Base-by-base conservation (phyloP, 1,284 basidiomycete species). In the Pholiota adiposa region DNA sequence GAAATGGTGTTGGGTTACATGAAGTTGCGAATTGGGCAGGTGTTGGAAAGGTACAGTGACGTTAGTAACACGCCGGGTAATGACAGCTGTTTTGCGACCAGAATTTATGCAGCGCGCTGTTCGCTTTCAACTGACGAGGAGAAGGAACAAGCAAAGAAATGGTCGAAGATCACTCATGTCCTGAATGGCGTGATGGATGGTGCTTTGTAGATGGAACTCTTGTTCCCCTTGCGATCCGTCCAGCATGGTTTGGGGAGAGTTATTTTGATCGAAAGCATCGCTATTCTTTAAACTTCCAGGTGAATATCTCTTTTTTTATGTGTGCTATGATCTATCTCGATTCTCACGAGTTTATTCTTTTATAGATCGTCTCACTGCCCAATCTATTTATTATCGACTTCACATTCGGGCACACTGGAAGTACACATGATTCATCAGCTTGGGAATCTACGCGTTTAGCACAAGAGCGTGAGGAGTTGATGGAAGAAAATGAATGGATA, bases 181-280 rank as follows among this genome's bases (percentile, higher is more conserved):
- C 44, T 9, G 70, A 61, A 8, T 75, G 74, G 74, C 33, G 67
- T 2, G 53, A 71, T 63, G 71, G 74, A 0, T 76, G 65, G 66
- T 63, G 65, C 36, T 67, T 75, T 61, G 72, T 74, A 1, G 72
- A 76, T 60, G 72, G 75, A 1, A 75, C 74, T 61, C 51, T 74
- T 1, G 63, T 75, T 6, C 69, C 70, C 4, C 61, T 77, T 1
- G 70, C 55, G 52, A 34, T 58, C 3, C 33, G 61, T 4, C 75
- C 74, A 51, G 65, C 50, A 8, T 44, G 36, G 16, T 31, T 41
- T 54, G 52, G 52, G 1, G 52, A 54, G 14, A 36, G 33, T 5
- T 77, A 62, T 36, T 76, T 68, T 60, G 70, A 75, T 55, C 54
- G 46, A 3, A 60, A 60, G 29, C 18, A n/a, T 12, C 54, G 54